These are phyloP conservation scores for Hypoxylon perforatum DNA, from an alignment of 495 filamentous ascomycete species.

Conservation along the genomic window DNA sequence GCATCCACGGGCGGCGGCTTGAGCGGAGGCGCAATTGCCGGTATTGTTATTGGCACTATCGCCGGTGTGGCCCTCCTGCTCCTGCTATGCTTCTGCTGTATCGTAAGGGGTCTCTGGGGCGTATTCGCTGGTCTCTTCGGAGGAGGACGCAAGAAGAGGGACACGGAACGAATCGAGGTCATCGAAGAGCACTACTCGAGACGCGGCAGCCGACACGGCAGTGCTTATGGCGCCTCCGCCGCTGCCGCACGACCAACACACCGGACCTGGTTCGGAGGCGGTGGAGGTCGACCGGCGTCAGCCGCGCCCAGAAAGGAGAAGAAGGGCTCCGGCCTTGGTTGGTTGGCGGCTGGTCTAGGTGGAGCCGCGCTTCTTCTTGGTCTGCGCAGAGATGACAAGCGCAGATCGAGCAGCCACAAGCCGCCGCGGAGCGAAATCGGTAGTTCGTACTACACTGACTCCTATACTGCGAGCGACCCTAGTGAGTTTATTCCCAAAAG, in stretches of 20 bases:
- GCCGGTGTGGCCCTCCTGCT: slow-evolving; percentile 78
- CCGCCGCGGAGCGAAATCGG: slow-evolving; percentile 59
- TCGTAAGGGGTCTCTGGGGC: slow-evolving; percentile 73
- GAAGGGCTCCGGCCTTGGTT: slow-evolving; percentile 57
- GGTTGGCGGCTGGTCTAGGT: slow-evolving; percentile 64
- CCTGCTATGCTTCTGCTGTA: slow-evolving; percentile 79
- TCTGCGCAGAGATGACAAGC: slow-evolving; percentile 72
- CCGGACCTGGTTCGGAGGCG: slow-evolving; percentile 73
- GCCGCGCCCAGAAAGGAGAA: slow-evolving; percentile 66
- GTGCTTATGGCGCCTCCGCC: slow-evolving; percentile 43
- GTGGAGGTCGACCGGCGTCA: slow-evolving; percentile 60
- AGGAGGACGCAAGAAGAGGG: slow-evolving; percentile 58
- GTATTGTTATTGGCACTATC: slow-evolving; percentile 89
- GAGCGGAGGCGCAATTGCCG: slow-evolving; percentile 89
- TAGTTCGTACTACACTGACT: slow-evolving; percentile 61
- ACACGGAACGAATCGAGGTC: slow-evolving; percentile 68
- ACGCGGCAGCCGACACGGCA: slow-evolving; percentile 50
- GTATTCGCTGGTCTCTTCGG: slow-evolving; percentile 75
- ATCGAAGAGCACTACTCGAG: slow-evolving; percentile 75
- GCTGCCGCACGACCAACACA: slow-evolving; percentile 53
- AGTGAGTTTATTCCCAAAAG: slow-evolving; percentile 56
- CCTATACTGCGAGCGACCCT: slow-evolving; percentile 57
- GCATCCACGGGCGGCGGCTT: slow-evolving; percentile 63
- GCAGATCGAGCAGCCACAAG: slow-evolving; percentile 54
- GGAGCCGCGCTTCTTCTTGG: slow-evolving; percentile 78